Base-by-base conservation (phyloP, 176 grass and related monocot genomes). In the Zoysia pacifica region DNA sequence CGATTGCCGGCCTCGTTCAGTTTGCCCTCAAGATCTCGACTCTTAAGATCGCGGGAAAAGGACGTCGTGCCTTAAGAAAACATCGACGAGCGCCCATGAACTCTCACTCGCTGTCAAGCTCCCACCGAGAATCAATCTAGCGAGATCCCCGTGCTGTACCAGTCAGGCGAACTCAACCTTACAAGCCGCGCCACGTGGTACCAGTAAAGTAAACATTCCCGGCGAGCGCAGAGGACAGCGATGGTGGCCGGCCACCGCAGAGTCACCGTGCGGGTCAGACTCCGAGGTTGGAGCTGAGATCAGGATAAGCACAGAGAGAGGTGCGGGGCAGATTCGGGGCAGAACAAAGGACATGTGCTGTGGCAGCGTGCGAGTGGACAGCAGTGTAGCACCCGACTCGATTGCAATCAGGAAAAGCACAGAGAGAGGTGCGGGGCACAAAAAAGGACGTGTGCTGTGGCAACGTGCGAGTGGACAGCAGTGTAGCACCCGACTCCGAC, bases 271-370 rank as follows among this genome's bases (percentile, higher is more conserved):
- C 28, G 56, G 18, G 13, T 15, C 67, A 84, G 56, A 12, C 20
- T 4, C 40, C 7, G 11, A 44, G n/a, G 28, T 36, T 45, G 14
- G 40, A 15, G 14, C 40, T 11, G 18, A 48, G 36, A 14, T n/a
- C 44, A 74, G 54, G 86, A 88, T 88, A 88, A 83, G 86, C 83
- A 2, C 81, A 40, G 4, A 47, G 48, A 28, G 28, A 28, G 28
- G 28, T 8, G 15, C 11, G 53, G 75, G 40, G 40, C 75, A 35
- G 85, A 78, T 69, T 67, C 84, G 73, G 3, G n/a, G 28, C 28
- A 28, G 28, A 28, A 28, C 0, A 28, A 70, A 53, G 50, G 44
- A 55, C 68, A 62, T 67, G 72, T 72, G 70, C 28, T 28, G 70
- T 45, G 44, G 44, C 70, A 16, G 70, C 48, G 69, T n/a, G 48